Evolutionary conservation across 1,284 basidiomycete genomes (phyloP).

Genomic region (Tylopilus sp.): DNA sequence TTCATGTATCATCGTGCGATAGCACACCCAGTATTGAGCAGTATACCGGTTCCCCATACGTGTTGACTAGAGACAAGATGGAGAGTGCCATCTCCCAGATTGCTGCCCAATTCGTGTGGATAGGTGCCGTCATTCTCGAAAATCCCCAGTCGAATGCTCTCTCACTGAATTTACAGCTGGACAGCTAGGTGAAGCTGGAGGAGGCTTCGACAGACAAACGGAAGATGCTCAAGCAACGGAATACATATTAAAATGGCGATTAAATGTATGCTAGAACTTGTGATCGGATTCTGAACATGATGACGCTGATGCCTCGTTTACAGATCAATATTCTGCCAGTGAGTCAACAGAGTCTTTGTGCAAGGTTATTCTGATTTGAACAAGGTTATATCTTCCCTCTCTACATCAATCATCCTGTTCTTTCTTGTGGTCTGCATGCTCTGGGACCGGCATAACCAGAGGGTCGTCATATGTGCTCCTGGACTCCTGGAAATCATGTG

Average conservation of each 20-base stretch:
- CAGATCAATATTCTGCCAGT: too few species aligned
- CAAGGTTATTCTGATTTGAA: too few species aligned
- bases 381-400: too few species aligned
- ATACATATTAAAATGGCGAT: background rate
- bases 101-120: background rate
- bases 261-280: too few species aligned
- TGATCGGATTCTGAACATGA: too few species aligned
- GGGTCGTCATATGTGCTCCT: too few species aligned
- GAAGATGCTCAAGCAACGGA: background rate
- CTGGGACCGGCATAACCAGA: too few species aligned
- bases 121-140: background rate
- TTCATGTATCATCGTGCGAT: background rate
- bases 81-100: background rate
- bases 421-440: too few species aligned
- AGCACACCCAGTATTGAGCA: background rate
- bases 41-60: background rate
- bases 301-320: too few species aligned
- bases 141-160: background rate
- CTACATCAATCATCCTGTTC: too few species aligned
- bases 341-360: too few species aligned
- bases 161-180: background rate
- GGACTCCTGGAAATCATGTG: too few species aligned
- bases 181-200: background rate
- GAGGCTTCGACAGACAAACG: slow-evolving; percentile 2
- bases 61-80: background rate